phyloP scores from a whole-genome alignment of 495 filamentous ascomycete species.

The Hapsidospora chrysogenum region DNA sequence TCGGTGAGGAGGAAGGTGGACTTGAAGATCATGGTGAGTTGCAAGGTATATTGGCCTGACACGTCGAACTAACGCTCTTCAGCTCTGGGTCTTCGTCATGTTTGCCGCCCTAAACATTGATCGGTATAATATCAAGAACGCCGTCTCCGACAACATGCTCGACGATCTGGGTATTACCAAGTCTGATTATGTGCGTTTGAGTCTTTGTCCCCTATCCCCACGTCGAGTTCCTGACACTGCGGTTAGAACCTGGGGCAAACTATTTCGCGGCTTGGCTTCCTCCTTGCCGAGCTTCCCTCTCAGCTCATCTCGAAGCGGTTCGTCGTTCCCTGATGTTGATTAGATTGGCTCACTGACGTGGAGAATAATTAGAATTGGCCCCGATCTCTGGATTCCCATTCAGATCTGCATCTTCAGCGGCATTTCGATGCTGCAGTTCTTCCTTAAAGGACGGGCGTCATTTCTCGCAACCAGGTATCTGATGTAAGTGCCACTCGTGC shows the following conservation, averaged over 20 bases:
- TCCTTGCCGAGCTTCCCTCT: constrained; percentile 55
- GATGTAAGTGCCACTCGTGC: constrained; percentile 49
- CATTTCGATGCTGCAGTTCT: constrained; percentile 51
- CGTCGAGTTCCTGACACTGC: no score
- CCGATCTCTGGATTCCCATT: constrained; percentile 71
- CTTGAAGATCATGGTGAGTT: constrained; percentile 9
- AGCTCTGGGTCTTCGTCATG: constrained; percentile 3
- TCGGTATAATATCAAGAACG: constrained; percentile 8
- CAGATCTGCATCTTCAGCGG: constrained; percentile 70
- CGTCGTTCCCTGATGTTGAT: no score
- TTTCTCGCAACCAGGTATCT: constrained; percentile 50
- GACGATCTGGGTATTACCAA: constrained; percentile 37
- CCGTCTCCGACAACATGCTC: constrained; percentile 44
- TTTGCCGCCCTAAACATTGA: constrained; percentile 9
- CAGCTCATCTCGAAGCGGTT: constrained; percentile 57
- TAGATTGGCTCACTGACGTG: no score
- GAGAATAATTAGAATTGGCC: no score
- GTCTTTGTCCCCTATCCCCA: no score
- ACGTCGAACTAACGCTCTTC: no score
- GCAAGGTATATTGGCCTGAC: no score
- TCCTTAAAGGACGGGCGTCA: constrained; percentile 38
- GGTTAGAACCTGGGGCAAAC: constrained; percentile 66
- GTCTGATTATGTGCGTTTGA: no score
- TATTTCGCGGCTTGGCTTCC: constrained; percentile 49
- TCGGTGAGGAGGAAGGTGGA: constrained; percentile 13